phyloP scores from a whole-genome alignment of 1,139 yeast species.

The Magnusiomyces tetraspermus region DNA sequence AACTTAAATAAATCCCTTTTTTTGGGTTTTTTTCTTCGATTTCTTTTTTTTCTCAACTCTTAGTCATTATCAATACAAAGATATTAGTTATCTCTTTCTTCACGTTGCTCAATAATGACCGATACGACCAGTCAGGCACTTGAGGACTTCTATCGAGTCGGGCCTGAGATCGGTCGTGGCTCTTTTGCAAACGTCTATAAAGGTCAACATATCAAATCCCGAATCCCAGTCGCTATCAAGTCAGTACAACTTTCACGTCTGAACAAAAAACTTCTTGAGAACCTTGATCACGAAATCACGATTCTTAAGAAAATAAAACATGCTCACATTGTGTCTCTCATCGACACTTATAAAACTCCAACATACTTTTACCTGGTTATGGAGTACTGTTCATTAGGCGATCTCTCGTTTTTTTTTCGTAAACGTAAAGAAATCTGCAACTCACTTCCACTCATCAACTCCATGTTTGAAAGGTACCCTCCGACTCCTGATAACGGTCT shows the following conservation, averaged over 20 bases:
- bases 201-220: conserved; percentile 43
- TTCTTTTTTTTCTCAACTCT: no score
- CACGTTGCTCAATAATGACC: no score
- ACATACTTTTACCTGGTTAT: conserved; percentile 79
- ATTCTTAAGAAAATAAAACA: conserved; percentile 80
- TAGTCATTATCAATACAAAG: no score
- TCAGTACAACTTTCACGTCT: conserved; percentile 76
- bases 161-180: conserved; percentile 83
- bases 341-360: conserved; percentile 72
- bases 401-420: conserved; percentile 75
- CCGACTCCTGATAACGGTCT: conserved; percentile 65
- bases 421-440: conserved; percentile 60
- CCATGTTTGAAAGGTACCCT: conserved; percentile 73
- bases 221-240: conserved; percentile 72
- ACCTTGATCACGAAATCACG: conserved; percentile 81
- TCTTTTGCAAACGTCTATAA: conserved; percentile 90
- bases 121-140: no score
- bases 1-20: no score
- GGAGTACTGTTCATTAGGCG: conserved; percentile 97
- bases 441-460: conserved; percentile 70
- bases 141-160: conserved; percentile 42
- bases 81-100: no score
- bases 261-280: conserved; percentile 78
- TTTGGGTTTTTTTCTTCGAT: no score
- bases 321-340: conserved; percentile 81